Evolutionary conservation across 1,284 basidiomycete genomes (phyloP).

Genomic region (Tilletia caries): DNA sequence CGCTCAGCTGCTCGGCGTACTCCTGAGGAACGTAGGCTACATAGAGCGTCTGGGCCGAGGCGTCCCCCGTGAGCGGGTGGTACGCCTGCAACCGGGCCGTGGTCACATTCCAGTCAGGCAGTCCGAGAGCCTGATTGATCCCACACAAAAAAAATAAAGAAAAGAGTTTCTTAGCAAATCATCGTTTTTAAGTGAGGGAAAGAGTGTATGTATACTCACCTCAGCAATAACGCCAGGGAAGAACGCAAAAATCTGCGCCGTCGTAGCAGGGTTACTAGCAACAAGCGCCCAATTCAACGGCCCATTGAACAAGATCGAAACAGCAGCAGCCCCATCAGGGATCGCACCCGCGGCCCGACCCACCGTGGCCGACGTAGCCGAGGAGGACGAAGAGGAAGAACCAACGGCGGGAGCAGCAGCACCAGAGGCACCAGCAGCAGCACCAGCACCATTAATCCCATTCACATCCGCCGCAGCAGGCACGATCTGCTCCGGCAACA

Average conservation of each 20-base stretch:
- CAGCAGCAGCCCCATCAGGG: slow-evolving; percentile 1
- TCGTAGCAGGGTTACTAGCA: slow-evolving; percentile 39
- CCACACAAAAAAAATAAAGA: background rate
- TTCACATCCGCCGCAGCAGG: background rate
- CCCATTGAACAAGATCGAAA: slow-evolving; percentile 42
- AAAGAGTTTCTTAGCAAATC: background rate
- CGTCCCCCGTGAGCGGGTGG: slow-evolving; percentile 8
- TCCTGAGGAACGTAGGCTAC: slow-evolving; percentile 40
- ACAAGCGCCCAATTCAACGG: slow-evolving; percentile 46
- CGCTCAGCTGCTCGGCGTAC: slow-evolving; percentile 26
- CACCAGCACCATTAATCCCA: slow-evolving; percentile 3
- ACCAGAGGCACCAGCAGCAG: background rate
- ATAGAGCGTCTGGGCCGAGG: slow-evolving; percentile 32
- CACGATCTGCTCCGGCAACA: slow-evolving; percentile 6
- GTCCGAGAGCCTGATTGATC: slow-evolving; percentile 15
- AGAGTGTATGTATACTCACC: slow-evolving; percentile 16
- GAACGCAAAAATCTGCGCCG: slow-evolving; percentile 50
- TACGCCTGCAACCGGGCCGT: slow-evolving; percentile 39
- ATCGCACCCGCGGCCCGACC: background rate
- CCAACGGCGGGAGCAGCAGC: background rate
- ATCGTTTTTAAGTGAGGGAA: no score
- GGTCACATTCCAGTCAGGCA: slow-evolving; percentile 28
- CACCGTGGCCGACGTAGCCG: background rate
- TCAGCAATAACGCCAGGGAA: slow-evolving; percentile 43
- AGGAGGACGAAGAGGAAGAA: no score